A percentile compares a stretch with the other conserved stretches of the same genome.
These are phyloP conservation scores for Colletotrichum camelliae DNA, from an alignment of 2,329 filamentous ascomycete genomes.

Conservation along the genomic window DNA sequence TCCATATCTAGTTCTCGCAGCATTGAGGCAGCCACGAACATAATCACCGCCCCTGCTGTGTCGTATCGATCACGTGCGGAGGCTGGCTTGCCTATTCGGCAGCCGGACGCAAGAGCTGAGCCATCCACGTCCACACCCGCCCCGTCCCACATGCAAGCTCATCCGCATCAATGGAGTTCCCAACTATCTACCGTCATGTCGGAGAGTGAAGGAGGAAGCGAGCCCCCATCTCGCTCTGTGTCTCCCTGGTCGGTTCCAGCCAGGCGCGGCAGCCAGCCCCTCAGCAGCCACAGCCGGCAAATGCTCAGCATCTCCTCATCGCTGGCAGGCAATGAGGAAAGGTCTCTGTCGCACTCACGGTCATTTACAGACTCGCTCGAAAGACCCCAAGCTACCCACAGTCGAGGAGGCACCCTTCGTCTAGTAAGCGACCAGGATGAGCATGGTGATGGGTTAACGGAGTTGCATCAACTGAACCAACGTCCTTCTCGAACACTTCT, in stretches of 20 bases:
- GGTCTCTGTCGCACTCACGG: constrained; percentile 40
- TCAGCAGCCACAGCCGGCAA: constrained; percentile 57
- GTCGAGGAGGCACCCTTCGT: constrained; percentile 44
- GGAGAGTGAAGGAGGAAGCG: constrained; percentile 61
- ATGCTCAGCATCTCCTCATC: constrained; percentile 65
- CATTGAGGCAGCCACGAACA: constrained; percentile 48
- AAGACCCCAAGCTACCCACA: constrained; percentile 50
- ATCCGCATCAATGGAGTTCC: constrained; percentile 66
- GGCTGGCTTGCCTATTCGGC: constrained; percentile 31
- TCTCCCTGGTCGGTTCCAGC: constrained; percentile 48
- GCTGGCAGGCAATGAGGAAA: constrained; percentile 48
- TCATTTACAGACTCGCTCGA: constrained; percentile 55
- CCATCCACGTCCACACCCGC: neutral
- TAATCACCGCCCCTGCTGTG: constrained; percentile 44
- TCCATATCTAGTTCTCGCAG: constrained; percentile 61
- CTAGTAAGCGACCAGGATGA: constrained; percentile 66
- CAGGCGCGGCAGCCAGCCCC: constrained; percentile 55
- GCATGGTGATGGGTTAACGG: constrained; percentile 67
- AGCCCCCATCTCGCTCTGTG: constrained; percentile 53
- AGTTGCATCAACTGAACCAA: constrained; percentile 58
- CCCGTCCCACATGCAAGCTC: constrained; percentile 45
- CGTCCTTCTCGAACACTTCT: constrained; percentile 60
- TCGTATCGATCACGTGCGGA: constrained; percentile 39
- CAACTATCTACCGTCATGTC: constrained; percentile 69
- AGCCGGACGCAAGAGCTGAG: constrained; percentile 34